Evolutionary conservation across 2,329 filamentous ascomycete genomes (phyloP).

Genomic region (Capronia coronata): DNA sequence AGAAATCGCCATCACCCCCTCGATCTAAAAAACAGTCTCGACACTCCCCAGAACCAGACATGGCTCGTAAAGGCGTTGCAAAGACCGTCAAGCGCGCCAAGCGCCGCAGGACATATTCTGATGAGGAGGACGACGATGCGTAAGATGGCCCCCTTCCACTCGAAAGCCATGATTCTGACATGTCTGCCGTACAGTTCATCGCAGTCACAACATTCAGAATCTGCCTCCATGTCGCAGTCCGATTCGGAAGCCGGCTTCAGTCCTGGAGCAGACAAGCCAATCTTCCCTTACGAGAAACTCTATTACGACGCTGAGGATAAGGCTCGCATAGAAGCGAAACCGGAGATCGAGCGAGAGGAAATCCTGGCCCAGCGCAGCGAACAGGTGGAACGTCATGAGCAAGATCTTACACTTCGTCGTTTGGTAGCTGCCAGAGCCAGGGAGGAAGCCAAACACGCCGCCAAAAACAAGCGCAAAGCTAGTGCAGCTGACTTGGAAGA

Average conservation of each 20-base stretch:
- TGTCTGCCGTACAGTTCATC: conserved; percentile 54
- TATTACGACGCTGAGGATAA: conserved; percentile 70
- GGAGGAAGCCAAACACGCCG: conserved; percentile 48
- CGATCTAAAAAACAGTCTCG: conserved; percentile 39
- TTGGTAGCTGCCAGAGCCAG: conserved; percentile 64
- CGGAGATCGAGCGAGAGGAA: conserved; percentile 85
- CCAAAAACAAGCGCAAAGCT: conserved; percentile 65
- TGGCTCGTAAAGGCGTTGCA: conserved; percentile 44
- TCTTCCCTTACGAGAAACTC: conserved; percentile 78
- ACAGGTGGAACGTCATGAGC: conserved; percentile 72
- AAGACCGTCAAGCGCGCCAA: conserved; percentile 40
- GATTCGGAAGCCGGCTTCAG: conserved; percentile 66
- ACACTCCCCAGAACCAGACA: conserved; percentile 39
- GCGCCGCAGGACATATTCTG: conserved; percentile 52
- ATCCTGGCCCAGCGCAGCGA: conserved; percentile 81
- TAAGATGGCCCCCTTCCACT: conserved; percentile 44
- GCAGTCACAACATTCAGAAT: conserved; percentile 65
- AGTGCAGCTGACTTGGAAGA: conserved; percentile 73
- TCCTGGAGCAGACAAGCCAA: conserved; percentile 47
- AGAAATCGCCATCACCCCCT: conserved; percentile 49
- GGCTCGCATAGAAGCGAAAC: conserved; percentile 71
- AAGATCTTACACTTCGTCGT: conserved; percentile 73
- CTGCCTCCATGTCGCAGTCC: conserved; percentile 84
- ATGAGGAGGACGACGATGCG: conserved; percentile 80
- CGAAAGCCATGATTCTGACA: not conserved